Evolutionary conservation across 768 basidiomycete species (phyloP), one percentile per base, ranked within the genome.

Genomic region (Suillus subalutaceus): DNA sequence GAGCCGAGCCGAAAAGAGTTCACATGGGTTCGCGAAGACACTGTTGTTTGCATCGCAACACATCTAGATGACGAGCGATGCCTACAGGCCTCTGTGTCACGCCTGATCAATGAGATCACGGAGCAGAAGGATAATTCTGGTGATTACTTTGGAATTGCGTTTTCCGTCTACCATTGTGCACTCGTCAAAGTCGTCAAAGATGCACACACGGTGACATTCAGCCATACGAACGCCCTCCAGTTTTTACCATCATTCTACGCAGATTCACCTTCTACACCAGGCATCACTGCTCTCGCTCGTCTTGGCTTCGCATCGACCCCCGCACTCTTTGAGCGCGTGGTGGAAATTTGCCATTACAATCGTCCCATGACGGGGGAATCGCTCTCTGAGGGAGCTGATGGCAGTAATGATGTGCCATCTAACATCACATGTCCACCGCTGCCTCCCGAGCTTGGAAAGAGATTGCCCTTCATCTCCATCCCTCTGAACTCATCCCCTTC

Each of bases 221-320:
- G 55, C 15, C 56, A 64, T 16, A 57, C 53, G 3, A 15, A 9
- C 26, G 57, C 56, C 37, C 26, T 60, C 37, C 63, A 30, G 20
- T 64, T 64, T 30, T 10, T 60, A 20, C 63, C 40, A 38, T 59
- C 56, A 41, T 64, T 59, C 16, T 58, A 38, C 30, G 63, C 38
- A 32, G 1, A 38, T n/a, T 23, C 32, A 7, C 63, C 63, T 35
- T 64, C 63, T 20, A 64, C 63, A 10, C 37, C n/a, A 12, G 63
- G 63, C 26, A 64, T 58, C 63, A 58, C 53, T 12, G 63, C 63
- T 23, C 63, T 64, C 37, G 35, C 53, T 15, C 63, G 53, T 38
- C 50, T 64, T 23, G 63, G 50, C 35, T 32, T 40, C 63, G 63
- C 18, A 62, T 26, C 18, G 64, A 65, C 26, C 44, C 44, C 62